Base-by-base conservation (phyloP, 495 filamentous ascomycete genomes). In the Tuber magnatum region DNA sequence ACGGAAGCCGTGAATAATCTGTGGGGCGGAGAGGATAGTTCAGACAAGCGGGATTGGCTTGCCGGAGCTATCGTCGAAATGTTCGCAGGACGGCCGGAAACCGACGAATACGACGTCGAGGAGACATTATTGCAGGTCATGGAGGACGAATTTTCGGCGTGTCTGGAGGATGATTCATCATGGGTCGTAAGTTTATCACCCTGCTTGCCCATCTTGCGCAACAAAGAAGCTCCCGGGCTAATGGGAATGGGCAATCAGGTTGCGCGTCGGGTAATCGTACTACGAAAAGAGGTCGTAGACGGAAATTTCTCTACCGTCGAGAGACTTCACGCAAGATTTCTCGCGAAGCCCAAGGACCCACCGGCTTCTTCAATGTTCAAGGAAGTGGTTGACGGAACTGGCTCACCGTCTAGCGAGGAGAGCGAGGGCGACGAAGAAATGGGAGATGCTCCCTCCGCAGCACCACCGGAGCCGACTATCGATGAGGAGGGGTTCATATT, bases 11-110 rank as follows among this genome's bases (percentile, higher is more conserved):
- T 97, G n/a, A 87, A 90, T 80, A 92, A 91, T 80, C 86, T 89
- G 82, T 97, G 93, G 91, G 95, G 95, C 82, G 95, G 95, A 0
- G 88, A 92, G n/a, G 90, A 92, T 74, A 91, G 89, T 42, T 80
- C 85, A 71, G 93, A 94, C 84, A 98, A 98, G 85, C 91, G 94
- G 74, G 95, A 95, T 87, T 97, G 94, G 94, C 92, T 99, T 80
- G 94, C 92, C 71, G 94, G 94, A 81, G 90, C 91, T 24, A 87
- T 97, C 80, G 92, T 92, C 74, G 93, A 97, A 14, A 90, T 97
- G 81, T 88, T 97, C 71, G 82, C 84, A 0, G 87, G 89, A 40
- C 83, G 90, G 16, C 89, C 92, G 39, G 92, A 94, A 74, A 93
- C 91, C 42, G 92, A 97, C 78, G 86, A 87, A n/a, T 88, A 91